Evolutionary conservation across 805 yeast genomes (phyloP).

Genomic region (Spathaspora passalidarum): DNA sequence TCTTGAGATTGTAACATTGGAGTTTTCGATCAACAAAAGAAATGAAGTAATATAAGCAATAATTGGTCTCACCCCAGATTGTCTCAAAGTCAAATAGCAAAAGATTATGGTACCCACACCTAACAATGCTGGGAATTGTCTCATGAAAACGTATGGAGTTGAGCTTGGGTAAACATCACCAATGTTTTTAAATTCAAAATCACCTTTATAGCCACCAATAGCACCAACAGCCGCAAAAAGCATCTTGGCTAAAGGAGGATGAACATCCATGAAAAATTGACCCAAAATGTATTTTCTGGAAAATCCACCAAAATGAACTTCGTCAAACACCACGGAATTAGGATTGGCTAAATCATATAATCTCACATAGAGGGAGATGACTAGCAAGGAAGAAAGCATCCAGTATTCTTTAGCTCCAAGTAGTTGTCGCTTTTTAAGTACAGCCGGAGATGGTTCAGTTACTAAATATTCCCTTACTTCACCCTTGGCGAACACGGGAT

Average conservation of each 20-base stretch:
- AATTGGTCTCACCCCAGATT: constrained; percentile 66
- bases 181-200: constrained; percentile 62
- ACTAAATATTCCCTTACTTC: constrained; percentile 47
- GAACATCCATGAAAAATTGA: constrained; percentile 66
- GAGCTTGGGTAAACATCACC: constrained; percentile 59
- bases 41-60: constrained; percentile 58
- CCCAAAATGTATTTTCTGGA: constrained; percentile 76
- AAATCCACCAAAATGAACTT: constrained; percentile 95
- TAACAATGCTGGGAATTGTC: constrained; percentile 63
- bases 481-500: constrained; percentile 11
- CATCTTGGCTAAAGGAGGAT: constrained; percentile 80
- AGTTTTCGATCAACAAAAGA: constrained; percentile 61
- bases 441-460: constrained; percentile 45
- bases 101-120: constrained; percentile 69
- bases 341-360: constrained; percentile 63
- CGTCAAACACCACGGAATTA: constrained; percentile 84
- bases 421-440: constrained; percentile 41
- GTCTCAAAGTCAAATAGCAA: constrained; percentile 64
- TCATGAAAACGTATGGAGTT: constrained; percentile 67
- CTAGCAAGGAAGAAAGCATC: constrained; percentile 25
- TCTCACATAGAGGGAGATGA: constrained; percentile 59
- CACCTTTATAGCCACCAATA: constrained; percentile 69
- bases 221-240: constrained; percentile 68
- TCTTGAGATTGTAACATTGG: constrained; percentile 69
- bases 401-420: constrained; percentile 23